Conservation (phyloP, 108 stramenopile species). For the Chaetoceros tenuissimus region DNA sequence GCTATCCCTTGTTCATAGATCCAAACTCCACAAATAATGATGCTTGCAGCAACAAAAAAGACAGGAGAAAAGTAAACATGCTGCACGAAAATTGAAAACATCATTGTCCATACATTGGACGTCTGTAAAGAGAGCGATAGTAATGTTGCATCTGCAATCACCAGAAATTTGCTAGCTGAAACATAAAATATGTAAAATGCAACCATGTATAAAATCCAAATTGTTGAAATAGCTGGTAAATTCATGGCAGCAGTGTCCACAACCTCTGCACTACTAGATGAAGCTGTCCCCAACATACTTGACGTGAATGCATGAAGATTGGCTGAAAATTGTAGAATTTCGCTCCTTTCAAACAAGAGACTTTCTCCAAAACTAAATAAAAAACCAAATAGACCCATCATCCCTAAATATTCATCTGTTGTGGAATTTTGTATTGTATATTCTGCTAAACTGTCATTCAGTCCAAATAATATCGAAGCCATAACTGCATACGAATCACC, state of each 20-base stretch:
- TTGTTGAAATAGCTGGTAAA: conserved; percentile 26
- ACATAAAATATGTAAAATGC: background rate
- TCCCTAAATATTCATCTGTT: conserved; percentile 67
- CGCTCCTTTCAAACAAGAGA: conserved; percentile 45
- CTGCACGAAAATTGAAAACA: conserved; percentile 75
- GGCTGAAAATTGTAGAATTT: conserved; percentile 38
- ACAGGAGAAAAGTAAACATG: conserved; percentile 55
- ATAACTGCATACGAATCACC: conserved; percentile 84
- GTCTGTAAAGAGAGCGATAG: conserved; percentile 82
- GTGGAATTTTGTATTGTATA: conserved; percentile 42
- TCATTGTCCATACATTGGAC: conserved; percentile 88
- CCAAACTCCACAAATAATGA: background rate
- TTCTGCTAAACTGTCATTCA: conserved; percentile 78
- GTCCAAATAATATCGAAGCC: conserved; percentile 87
- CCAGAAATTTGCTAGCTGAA: conserved; percentile 48
- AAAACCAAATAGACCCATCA: conserved; percentile 76
- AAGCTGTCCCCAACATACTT: background rate
- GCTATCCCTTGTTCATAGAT: background rate
- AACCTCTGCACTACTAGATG: background rate
- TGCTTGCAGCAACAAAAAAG: conserved; percentile 22
- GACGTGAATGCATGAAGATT: too few species aligned
- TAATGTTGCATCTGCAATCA: conserved; percentile 64
- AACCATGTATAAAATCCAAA: conserved; percentile 59
- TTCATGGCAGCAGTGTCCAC: conserved; percentile 7
- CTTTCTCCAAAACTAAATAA: conserved; percentile 62